Evolutionary conservation across 2,329 filamentous ascomycete genomes (phyloP).

Genomic region (Byssothecium circinans): DNA sequence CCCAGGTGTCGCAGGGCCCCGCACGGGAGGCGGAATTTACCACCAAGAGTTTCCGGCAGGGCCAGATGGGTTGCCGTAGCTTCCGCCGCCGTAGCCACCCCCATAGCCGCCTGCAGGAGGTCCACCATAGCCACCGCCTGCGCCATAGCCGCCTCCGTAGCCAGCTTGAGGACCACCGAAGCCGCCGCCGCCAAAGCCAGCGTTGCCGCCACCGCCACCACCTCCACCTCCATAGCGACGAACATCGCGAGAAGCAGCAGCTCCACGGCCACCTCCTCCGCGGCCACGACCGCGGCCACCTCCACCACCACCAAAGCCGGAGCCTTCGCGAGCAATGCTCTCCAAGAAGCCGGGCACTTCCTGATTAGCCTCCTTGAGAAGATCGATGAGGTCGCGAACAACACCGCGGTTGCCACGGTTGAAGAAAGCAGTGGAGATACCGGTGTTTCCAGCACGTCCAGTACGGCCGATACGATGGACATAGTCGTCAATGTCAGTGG

Average conservation of each 20-base stretch:
- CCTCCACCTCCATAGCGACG: slow-evolving; percentile 62
- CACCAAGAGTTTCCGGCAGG: slow-evolving; percentile 70
- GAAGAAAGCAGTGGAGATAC: slow-evolving; percentile 98
- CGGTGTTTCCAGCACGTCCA: slow-evolving; percentile 98
- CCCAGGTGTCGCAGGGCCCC: slow-evolving; percentile 34
- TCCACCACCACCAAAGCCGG: slow-evolving; percentile 73
- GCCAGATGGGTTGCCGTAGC: slow-evolving; percentile 71
- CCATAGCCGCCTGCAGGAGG: slow-evolving; percentile 56
- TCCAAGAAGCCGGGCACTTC: slow-evolving; percentile 93
- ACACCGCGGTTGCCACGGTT: slow-evolving; percentile 99
- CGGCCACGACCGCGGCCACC: slow-evolving; percentile 63
- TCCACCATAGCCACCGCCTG: slow-evolving; percentile 41
- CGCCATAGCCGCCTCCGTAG: slow-evolving; percentile 63
- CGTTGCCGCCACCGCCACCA: slow-evolving; percentile 58
- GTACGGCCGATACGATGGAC: slow-evolving; percentile 99
- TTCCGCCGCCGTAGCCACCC: slow-evolving; percentile 55
- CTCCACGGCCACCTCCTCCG: slow-evolving; percentile 73
- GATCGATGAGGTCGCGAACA: slow-evolving; percentile 93
- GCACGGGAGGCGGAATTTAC: slow-evolving; percentile 45
- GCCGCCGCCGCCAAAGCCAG: slow-evolving; percentile 50
- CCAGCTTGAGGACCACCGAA: slow-evolving; percentile 45
- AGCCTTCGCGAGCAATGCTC: slow-evolving; percentile 93
- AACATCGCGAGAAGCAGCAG: slow-evolving; percentile 78
- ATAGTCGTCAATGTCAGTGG: slow-evolving; percentile 97
- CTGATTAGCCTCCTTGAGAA: slow-evolving; percentile 98